Evolutionary conservation across 164 flowering plant species (phyloP), one percentile per base, ranked within the genome.

Genomic region (Tetrastigma voinierianum): DNA sequence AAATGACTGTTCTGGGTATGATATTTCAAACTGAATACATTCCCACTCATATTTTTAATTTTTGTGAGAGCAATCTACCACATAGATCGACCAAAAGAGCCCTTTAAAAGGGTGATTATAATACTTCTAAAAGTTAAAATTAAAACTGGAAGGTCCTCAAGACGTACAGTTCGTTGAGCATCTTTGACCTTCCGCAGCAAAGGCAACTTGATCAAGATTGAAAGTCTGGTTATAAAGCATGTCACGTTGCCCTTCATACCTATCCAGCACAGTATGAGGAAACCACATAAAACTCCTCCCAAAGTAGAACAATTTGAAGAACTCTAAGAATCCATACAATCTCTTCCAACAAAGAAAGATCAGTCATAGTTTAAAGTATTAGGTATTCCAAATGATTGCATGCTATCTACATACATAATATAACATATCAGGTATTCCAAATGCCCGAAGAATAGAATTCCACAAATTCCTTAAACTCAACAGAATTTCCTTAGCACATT

Each of bases 201-300:
- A 95, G 52, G 96, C 70, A 61, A 92, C 96, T 87, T 95, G 98
- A 75, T 95, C 98, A 48, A 95, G 91, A 74, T 95, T 95, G 70
- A 90, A 95, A 2, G 98, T 95, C 79, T 95, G 98, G 73, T 95
- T 95, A 77, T 91, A 95, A 15, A 95, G 87, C 98, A 95, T 95
- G 70, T 95, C 97, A 54, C 97, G 94, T 57, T 95, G 98, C 11
- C 88, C 94, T 83, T 95, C 98, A 77, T 95, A 89, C 89, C 93
- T 24, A 21, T 1, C n/a, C 21, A 13, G 44, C 4, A 32, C 11
- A 21, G 24, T 4, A 7, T 21, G n/a, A 23, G 32, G 24, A 18
- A 11, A 10, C 23, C n/a, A 21, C 21, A 23, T 14, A 20, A 10
- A 55, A 4, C n/a, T 21, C 3, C 15, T 13, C 4, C n/a, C 15